Conservation (phyloP, 208 protist genomes). For the Crithidia thermophila region DNA sequence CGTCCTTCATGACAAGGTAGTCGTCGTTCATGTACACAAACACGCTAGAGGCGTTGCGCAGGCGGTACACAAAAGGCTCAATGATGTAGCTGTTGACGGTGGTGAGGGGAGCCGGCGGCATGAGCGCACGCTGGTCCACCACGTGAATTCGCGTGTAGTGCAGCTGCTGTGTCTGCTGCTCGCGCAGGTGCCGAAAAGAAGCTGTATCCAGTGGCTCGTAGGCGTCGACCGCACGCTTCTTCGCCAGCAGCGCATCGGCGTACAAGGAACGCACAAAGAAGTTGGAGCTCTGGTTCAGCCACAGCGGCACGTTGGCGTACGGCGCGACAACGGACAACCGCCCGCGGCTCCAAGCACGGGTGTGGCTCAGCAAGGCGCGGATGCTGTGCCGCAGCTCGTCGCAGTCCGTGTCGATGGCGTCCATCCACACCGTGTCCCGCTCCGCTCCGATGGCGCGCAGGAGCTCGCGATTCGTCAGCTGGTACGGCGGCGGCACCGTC, state of each 20-base stretch:
- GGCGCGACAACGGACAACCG: slow-evolving; percentile 10
- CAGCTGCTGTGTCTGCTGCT: slow-evolving; percentile 8
- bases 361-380: slow-evolving; percentile 22
- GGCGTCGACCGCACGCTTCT: background rate
- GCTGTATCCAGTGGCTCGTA: slow-evolving; percentile 1
- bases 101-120: slow-evolving; percentile 7
- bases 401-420: slow-evolving; percentile 24
- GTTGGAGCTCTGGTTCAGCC: slow-evolving; percentile 22
- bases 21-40: slow-evolving; percentile 25
- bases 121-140: slow-evolving; percentile 20
- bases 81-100: slow-evolving; percentile 16
- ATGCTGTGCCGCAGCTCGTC: slow-evolving; percentile 30
- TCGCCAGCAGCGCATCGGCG: background rate
- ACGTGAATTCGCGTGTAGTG: slow-evolving; percentile 22
- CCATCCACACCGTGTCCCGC: background rate
- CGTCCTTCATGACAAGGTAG: slow-evolving; percentile 27
- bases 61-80: slow-evolving; percentile 20
- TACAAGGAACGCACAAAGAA: slow-evolving; percentile 22
- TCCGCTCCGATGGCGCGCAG: slow-evolving; percentile 9
- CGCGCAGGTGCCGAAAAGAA: background rate
- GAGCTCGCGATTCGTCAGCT: slow-evolving; percentile 15
- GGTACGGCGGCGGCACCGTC: background rate
- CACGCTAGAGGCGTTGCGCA: slow-evolving; percentile 16
- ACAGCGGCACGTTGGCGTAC: slow-evolving; percentile 22
- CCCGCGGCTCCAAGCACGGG: slow-evolving; percentile 15